A percentile compares a stretch with the other conserved stretches of the same genome.
Evolutionary conservation across 2,329 filamentous ascomycete genomes (phyloP).

Genomic region (Arthroderma sp.): DNA sequence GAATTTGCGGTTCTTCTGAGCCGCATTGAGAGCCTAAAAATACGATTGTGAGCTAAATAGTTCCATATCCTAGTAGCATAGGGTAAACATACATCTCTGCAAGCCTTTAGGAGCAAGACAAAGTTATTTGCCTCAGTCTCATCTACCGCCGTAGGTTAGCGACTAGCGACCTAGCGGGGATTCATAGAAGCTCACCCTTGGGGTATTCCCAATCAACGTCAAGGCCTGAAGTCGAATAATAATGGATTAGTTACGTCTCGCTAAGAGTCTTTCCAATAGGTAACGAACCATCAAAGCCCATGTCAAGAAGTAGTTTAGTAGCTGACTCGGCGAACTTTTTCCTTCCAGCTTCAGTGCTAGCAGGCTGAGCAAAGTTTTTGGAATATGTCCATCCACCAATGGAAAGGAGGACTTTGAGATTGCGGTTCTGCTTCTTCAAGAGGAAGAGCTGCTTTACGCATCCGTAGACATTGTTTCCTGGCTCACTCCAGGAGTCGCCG

Average conservation of each 20-base stretch:
- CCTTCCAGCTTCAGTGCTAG: conserved; percentile 50
- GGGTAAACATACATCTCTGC: conserved; percentile 25
- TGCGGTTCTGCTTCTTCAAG: conserved; percentile 62
- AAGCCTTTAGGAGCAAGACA: conserved; percentile 33
- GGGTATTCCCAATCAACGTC: conserved; percentile 41
- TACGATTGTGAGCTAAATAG: not conserved
- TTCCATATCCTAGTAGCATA: not conserved
- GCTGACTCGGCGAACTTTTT: conserved; percentile 56
- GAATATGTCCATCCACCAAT: conserved; percentile 75
- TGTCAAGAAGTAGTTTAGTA: conserved; percentile 62
- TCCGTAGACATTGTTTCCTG: conserved; percentile 62
- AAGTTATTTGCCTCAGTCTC: conserved; percentile 33
- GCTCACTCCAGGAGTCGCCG: conserved; percentile 54
- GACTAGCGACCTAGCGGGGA: not conserved
- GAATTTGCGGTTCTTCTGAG: conserved; percentile 30
- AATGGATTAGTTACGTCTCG: not conserved
- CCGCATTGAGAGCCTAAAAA: conserved; percentile 6
- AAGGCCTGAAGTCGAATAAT: conserved; percentile 20
- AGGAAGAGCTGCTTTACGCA: conserved; percentile 64
- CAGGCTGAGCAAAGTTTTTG: conserved; percentile 61
- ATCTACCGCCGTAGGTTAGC: conserved; percentile 22
- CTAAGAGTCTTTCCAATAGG: not conserved
- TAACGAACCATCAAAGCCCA: conserved; percentile 52
- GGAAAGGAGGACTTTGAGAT: conserved; percentile 67
- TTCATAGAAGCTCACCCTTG: conserved; percentile 19